Conservation (phyloP, 2,329 filamentous ascomycete genomes). For the Biscogniauxia mediterranea region DNA sequence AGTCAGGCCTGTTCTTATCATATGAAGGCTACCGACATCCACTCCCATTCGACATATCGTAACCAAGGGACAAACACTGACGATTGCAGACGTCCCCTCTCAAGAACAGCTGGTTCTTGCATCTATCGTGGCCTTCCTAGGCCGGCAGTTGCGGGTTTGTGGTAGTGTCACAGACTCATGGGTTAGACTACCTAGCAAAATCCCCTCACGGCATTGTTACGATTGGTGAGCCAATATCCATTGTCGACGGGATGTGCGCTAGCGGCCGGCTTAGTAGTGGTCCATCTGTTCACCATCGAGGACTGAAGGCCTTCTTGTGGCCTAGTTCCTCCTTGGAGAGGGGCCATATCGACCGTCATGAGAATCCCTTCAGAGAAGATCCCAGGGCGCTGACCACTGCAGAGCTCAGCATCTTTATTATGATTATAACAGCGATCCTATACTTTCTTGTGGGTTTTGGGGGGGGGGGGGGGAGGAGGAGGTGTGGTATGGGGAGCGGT, state of each 20-base stretch:
- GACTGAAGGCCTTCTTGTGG: neutral
- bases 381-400: neutral
- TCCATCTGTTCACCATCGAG: neutral
- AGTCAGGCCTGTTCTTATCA: neutral
- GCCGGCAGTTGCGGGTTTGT: neutral
- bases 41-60: neutral
- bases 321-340: neutral
- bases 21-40: neutral
- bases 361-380: neutral
- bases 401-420: constrained; percentile 5
- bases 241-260: neutral
- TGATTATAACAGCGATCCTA: neutral
- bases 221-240: neutral
- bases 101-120: neutral
- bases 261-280: neutral
- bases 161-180: neutral
- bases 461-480: too few species aligned
- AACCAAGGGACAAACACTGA: neutral
- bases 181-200: neutral
- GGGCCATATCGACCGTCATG: neutral
- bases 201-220: neutral
- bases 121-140: neutral
- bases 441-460: neutral
- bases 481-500: neutral
- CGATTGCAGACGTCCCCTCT: neutral